phyloP scores from a whole-genome alignment of 1,284 basidiomycete genomes.

The Entoloma clypeatum region DNA sequence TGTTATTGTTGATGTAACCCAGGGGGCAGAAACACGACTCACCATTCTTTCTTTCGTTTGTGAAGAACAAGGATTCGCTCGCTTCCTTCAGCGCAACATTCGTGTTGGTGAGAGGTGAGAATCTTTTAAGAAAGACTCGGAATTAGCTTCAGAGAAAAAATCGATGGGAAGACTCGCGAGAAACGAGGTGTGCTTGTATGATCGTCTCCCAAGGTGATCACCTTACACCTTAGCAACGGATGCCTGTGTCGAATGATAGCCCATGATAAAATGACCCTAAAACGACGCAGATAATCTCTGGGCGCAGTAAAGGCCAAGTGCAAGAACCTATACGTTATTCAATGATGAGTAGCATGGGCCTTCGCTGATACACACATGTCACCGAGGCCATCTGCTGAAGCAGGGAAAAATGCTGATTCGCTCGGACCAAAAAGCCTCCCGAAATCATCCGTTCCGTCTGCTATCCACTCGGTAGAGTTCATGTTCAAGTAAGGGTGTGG shows the following conservation, averaged over 20 bases:
- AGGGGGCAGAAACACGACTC: slow-evolving; percentile 1
- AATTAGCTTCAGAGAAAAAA: neutral
- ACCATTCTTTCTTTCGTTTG: slow-evolving; percentile 28
- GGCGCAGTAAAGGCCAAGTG: slow-evolving; percentile 42
- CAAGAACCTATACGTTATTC: slow-evolving; percentile 28
- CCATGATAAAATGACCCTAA: slow-evolving; percentile 41
- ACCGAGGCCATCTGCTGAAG: slow-evolving; percentile 28
- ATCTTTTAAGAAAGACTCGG: slow-evolving; percentile 6
- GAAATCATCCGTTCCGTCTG: neutral
- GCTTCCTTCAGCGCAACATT: slow-evolving; percentile 28
- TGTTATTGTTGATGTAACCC: neutral
- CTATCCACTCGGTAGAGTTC: slow-evolving; percentile 6
- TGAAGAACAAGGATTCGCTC: slow-evolving; percentile 24
- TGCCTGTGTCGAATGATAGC: slow-evolving; percentile 39
- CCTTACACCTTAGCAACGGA: slow-evolving; percentile 39
- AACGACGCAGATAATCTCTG: slow-evolving; percentile 21
- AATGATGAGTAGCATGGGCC: neutral
- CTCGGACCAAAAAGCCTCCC: slow-evolving; percentile 25
- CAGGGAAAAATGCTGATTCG: slow-evolving; percentile 29
- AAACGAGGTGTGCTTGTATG: slow-evolving; percentile 25
- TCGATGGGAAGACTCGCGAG: slow-evolving; percentile 26
- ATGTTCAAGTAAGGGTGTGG: no score
- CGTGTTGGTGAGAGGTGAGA: slow-evolving; percentile 9
- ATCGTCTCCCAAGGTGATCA: slow-evolving; percentile 24
- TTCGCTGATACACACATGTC: slow-evolving; percentile 28